These are phyloP conservation scores for Lentinula boryana DNA, from an alignment of 768 basidiomycete species.

Conservation along the genomic window DNA sequence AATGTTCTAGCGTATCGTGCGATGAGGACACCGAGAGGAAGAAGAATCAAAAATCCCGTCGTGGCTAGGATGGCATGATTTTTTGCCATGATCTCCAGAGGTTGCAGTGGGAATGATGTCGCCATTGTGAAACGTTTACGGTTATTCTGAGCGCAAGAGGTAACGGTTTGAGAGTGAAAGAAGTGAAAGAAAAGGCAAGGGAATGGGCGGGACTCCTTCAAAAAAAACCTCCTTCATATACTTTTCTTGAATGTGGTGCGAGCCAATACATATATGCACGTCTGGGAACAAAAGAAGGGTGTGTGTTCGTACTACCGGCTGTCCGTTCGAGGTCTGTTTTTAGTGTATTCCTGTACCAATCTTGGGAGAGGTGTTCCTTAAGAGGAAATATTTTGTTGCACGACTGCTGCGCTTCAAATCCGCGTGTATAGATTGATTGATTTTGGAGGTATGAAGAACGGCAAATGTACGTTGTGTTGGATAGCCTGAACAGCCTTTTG, in stretches of 20 bases:
- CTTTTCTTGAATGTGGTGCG: not conserved
- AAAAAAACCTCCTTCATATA: not conserved
- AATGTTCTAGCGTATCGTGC: constrained; percentile 51
- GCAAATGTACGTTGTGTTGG: not conserved
- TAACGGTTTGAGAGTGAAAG: not conserved
- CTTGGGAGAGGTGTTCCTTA: not conserved
- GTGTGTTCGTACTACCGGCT: not conserved
- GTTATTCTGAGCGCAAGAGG: not conserved
- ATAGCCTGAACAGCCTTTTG: not conserved
- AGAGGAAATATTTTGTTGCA: not conserved
- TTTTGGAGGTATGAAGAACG: not conserved
- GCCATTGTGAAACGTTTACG: not conserved
- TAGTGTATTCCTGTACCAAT: not conserved
- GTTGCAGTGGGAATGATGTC: constrained; percentile 13
- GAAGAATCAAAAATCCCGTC: constrained; percentile 48
- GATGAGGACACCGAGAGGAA: constrained; percentile 53
- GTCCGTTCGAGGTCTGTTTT: not conserved
- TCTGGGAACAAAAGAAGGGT: not conserved
- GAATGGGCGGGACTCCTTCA: not conserved
- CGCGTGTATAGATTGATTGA: not conserved
- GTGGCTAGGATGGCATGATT: constrained; percentile 48
- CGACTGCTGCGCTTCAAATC: not conserved
- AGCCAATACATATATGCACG: not conserved
- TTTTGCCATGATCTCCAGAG: constrained; percentile 28
- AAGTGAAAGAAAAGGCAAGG: not conserved